Conservation (phyloP, 345 rosid genomes). For the Salix brachista region DNA sequence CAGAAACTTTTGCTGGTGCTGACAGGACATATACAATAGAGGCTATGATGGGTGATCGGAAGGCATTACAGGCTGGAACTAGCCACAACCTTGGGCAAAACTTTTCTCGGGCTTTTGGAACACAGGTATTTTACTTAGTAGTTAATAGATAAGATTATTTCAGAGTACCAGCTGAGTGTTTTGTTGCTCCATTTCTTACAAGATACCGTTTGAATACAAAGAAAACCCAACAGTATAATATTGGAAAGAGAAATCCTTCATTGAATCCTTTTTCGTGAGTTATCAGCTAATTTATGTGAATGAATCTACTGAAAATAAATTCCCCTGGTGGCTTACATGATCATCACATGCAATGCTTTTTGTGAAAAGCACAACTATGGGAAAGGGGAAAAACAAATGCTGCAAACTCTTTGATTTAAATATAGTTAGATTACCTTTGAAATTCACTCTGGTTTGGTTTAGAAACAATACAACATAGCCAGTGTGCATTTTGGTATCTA, state of each 20-base stretch:
- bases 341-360: too few relatives aligned
- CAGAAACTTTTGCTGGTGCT: slow-evolving; percentile 95
- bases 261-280: not conserved
- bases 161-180: not conserved
- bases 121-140: slow-evolving; percentile 47
- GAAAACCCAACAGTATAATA: not conserved
- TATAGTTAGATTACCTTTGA: not conserved
- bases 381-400: not conserved
- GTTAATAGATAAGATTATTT: not conserved
- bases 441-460: not conserved
- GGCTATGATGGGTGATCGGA: slow-evolving; percentile 99
- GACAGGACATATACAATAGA: slow-evolving; percentile 83
- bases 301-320: too few relatives aligned
- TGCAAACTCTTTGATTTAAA: not conserved
- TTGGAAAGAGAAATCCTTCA: not conserved
- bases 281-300: not conserved
- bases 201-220: not conserved
- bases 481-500: not conserved
- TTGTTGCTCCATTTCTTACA: not conserved
- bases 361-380: not conserved
- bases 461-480: not conserved
- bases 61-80: slow-evolving; percentile 92
- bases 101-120: slow-evolving; percentile 85
- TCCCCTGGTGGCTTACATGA: too few relatives aligned
- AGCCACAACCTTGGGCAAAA: slow-evolving; percentile 94